Evolutionary conservation across 2,329 filamentous ascomycete species (phyloP).

Genomic region (Fusarium mundagurra): DNA sequence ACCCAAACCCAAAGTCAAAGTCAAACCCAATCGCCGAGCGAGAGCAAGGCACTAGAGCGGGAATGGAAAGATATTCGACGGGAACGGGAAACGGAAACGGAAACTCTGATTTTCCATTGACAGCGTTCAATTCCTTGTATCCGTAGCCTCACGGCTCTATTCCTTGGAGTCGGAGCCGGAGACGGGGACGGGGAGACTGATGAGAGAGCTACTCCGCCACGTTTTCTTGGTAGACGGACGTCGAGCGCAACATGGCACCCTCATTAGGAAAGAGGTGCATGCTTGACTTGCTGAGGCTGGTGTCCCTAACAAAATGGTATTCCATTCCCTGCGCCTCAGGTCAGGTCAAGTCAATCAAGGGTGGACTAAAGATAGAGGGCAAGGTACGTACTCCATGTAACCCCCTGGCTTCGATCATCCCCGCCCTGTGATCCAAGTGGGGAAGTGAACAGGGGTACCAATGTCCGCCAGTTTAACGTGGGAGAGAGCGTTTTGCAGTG

Average conservation of each 20-base stretch:
- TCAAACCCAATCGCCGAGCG: constrained; percentile 1
- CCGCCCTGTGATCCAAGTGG: constrained; percentile 28
- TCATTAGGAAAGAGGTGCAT: constrained; percentile 17
- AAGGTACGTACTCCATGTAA: not conserved
- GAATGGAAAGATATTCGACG: not conserved
- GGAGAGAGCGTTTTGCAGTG: constrained; percentile 33
- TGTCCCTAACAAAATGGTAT: not conserved
- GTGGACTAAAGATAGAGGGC: not conserved
- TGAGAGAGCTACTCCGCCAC: constrained; percentile 34
- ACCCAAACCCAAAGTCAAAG: not conserved
- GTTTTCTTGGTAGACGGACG: constrained; percentile 12
- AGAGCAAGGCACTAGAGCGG: not conserved
- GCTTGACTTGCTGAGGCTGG: constrained; percentile 23
- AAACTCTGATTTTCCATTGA: constrained; percentile 8
- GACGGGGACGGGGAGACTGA: constrained; percentile 17
- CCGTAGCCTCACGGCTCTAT: not conserved
- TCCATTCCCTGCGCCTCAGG: not conserved
- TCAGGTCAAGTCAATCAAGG: not conserved
- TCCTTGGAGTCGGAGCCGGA: constrained; percentile 5
- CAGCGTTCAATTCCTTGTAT: not conserved
- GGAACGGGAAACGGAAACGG: constrained; percentile 15
- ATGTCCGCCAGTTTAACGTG: constrained; percentile 42
- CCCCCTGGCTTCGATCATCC: constrained; percentile 26
- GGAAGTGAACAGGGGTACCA: constrained; percentile 16
- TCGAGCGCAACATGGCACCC: constrained; percentile 25